phyloP scores from a whole-genome alignment of 179 eudicot species.

The Spinacia oleracea region DNA sequence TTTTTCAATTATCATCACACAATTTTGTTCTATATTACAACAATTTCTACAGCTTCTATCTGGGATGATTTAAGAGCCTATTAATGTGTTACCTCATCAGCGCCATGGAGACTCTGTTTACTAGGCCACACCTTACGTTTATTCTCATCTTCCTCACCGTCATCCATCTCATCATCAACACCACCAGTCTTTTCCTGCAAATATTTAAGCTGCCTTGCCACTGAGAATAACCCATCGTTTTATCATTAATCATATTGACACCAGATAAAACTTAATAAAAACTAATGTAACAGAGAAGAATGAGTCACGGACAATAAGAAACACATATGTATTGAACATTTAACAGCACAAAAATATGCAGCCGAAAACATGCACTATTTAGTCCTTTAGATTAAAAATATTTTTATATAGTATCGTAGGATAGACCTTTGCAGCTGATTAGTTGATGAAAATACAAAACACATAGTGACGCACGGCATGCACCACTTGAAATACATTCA shows the following conservation, averaged over 20 bases:
- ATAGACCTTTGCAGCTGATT: not conserved
- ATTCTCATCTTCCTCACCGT: constrained; percentile 65
- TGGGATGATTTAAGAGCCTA: not conserved
- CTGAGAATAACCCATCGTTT: constrained; percentile 35
- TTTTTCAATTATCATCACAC: not conserved
- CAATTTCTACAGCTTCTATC: not conserved
- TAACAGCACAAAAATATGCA: not conserved
- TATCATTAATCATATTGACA: constrained; percentile 14
- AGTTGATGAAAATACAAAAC: not conserved
- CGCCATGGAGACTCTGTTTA: constrained; percentile 41
- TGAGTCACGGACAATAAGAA: not conserved
- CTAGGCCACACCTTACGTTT: constrained; percentile 52
- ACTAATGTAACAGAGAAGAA: constrained; percentile 14
- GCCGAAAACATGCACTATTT: not conserved
- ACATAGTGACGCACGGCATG: not conserved
- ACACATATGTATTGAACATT: not conserved
- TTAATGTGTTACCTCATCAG: constrained; percentile 48
- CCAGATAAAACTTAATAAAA: not conserved
- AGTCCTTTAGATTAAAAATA: not conserved
- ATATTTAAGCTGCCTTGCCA: constrained; percentile 54
- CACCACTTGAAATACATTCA: not conserved
- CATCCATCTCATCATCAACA: constrained; percentile 65
- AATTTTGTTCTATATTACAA: not conserved
- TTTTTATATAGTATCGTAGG: not conserved
- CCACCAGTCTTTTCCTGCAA: constrained; percentile 58